These are phyloP conservation scores for Pseudopyrenochaeta lycopersici DNA, from an alignment of 2,329 filamentous ascomycete genomes.

Conservation along the genomic window DNA sequence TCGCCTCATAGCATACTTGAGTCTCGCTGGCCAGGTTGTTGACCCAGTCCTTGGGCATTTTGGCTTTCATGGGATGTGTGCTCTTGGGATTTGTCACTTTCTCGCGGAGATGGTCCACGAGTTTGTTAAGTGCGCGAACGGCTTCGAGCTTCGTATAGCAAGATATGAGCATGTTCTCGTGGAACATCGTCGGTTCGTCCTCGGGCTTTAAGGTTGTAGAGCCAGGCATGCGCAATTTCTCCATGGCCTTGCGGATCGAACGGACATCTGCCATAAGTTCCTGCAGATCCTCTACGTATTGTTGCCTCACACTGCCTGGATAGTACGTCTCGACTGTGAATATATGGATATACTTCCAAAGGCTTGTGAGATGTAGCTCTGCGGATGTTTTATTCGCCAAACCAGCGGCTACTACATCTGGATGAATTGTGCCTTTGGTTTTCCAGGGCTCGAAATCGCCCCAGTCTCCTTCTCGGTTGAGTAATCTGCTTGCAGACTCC, in stretches of 20 bases:
- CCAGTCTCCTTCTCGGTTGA: slow-evolving; percentile 17
- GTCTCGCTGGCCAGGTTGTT: slow-evolving; percentile 15
- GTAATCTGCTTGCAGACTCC: slow-evolving; percentile 16
- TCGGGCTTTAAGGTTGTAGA: slow-evolving; percentile 12
- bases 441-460: not conserved
- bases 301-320: not conserved
- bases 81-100: slow-evolving; percentile 26
- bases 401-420: not conserved
- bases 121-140: slow-evolving; percentile 20
- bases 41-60: slow-evolving; percentile 24
- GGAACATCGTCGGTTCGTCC: slow-evolving; percentile 27
- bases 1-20: slow-evolving; percentile 19
- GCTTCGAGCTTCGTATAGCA: slow-evolving; percentile 36
- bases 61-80: slow-evolving; percentile 20
- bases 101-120: slow-evolving; percentile 22
- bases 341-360: slow-evolving; percentile 3
- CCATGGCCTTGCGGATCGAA: slow-evolving; percentile 18
- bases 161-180: slow-evolving; percentile 33
- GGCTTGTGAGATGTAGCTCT: not conserved
- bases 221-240: slow-evolving; percentile 13
- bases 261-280: slow-evolving; percentile 5
- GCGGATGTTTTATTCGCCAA: slow-evolving; percentile 2
- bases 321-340: not conserved
- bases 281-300: not conserved
- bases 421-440: not conserved